Base-by-base conservation (phyloP, 257 asterid genomes). In the Gardenia jasminoides region DNA sequence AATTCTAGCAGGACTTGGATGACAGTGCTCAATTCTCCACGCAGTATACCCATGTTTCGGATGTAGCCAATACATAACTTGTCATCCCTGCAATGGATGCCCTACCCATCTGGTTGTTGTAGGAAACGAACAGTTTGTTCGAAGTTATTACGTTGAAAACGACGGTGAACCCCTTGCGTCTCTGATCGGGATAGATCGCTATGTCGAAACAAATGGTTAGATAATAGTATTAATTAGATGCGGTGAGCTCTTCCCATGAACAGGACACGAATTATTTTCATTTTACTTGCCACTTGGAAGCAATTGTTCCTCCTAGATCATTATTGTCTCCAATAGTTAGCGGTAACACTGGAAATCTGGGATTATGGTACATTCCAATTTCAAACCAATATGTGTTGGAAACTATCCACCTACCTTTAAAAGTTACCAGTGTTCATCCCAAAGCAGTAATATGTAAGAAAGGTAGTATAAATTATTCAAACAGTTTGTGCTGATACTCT, bases 21-120 rank as follows among this genome's bases (percentile, higher is more conserved):
- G 67, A 67, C 41, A 54, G 67, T 77, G 67, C 13, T 50, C 33
- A 31, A n/a, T 68, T 47, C 30, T 64, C 58, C 46, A 65, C 17
- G 75, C 62, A 52, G 43, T 44, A 31, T 16, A 48, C 76, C 80
- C 83, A 75, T 68, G 43, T 68, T 74, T 56, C 22, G 75, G 76
- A 75, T 75, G 83, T 75, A 41, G 77, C 80, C 83, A 75, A 80
- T 72, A 74, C 83, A 33, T 67, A 43, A 13, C 36, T 46, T 31
- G 82, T 72, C 73, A 20, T 62, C 71, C 28, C 72, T 65, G 44
- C 19, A 30, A 46, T 22, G 33, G 64, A 16, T n/a, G 61, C 43
- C 46, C 7, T 54, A 30, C 66, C 76, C 12, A 39, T 15, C 7
- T 39, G 78, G 69, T 58, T 1, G 69, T 74, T 74, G 68, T 20